Percentiles rank a stretch among this genome's conserved stretches.
Evolutionary conservation across 768 basidiomycete genomes (phyloP).

Genomic region (Termitomyces titanicus): DNA sequence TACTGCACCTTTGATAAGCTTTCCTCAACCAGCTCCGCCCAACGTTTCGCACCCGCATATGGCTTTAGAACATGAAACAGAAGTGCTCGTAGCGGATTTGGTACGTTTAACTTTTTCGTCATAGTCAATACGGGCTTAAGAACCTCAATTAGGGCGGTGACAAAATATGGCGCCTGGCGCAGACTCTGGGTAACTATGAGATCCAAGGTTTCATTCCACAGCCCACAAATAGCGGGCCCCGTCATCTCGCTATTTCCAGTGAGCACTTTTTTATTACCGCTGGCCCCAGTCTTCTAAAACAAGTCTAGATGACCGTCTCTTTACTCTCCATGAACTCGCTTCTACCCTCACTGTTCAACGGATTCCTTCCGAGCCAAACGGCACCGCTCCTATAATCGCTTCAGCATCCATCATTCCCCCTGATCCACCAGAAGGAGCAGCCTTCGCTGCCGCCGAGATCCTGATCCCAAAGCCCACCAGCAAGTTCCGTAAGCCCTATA

Average conservation of each 20-base stretch:
- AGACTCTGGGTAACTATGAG: constrained; percentile 39
- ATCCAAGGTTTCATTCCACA: constrained; percentile 49
- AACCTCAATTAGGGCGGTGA: constrained; percentile 45
- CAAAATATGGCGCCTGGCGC: constrained; percentile 58
- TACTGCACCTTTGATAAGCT: constrained; percentile 43
- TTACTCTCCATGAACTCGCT: constrained; percentile 51
- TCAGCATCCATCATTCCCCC: constrained; percentile 47
- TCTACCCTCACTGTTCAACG: constrained; percentile 57
- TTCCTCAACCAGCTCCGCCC: constrained; percentile 40
- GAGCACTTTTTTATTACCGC: neutral
- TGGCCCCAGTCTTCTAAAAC: neutral
- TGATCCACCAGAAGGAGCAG: constrained; percentile 31
- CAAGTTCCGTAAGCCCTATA: constrained; percentile 47
- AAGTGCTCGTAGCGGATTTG: constrained; percentile 60
- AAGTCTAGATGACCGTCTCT: constrained; percentile 42
- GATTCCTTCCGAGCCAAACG: constrained; percentile 47
- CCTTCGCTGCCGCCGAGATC: constrained; percentile 60
- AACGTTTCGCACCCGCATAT: constrained; percentile 58
- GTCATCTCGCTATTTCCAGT: constrained; percentile 49
- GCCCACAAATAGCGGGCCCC: constrained; percentile 48
- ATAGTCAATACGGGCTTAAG: neutral
- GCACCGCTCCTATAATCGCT: constrained; percentile 47
- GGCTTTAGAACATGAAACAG: constrained; percentile 46
- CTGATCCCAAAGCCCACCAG: constrained; percentile 48
- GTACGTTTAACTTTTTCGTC: constrained; percentile 23